Conservation (phyloP, 2,329 filamentous ascomycete genomes). For the Cladosporium colombiae region DNA sequence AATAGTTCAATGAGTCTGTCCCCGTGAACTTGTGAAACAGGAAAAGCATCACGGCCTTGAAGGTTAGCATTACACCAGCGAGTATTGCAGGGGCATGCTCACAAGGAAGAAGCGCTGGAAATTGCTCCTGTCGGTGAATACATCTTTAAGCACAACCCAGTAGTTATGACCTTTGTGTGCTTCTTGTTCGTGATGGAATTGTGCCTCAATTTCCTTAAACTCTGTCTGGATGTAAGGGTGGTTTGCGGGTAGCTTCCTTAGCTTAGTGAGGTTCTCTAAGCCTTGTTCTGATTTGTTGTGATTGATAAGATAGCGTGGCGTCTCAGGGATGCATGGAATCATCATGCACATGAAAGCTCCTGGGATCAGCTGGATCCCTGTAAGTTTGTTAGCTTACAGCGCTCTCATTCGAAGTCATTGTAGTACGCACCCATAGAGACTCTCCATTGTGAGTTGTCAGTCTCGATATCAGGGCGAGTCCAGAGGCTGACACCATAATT, state of each 20-base stretch:
- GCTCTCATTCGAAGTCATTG: too few species aligned
- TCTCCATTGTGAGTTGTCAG: slow-evolving; percentile 23
- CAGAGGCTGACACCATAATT: slow-evolving; percentile 25
- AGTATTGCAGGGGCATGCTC: too few species aligned
- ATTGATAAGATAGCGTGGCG: slow-evolving; percentile 24
- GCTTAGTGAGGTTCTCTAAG: slow-evolving; percentile 23
- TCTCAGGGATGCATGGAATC: slow-evolving; percentile 26
- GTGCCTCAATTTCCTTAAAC: slow-evolving; percentile 28
- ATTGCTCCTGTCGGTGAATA: slow-evolving; percentile 22
- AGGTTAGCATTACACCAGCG: too few species aligned
- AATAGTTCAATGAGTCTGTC: slow-evolving; percentile 24
- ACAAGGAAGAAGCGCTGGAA: slow-evolving; percentile 24
- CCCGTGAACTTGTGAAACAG: slow-evolving; percentile 27
- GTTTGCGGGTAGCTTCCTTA: slow-evolving; percentile 27
- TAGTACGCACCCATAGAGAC: slow-evolving; percentile 20
- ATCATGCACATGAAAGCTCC: slow-evolving; percentile 25
- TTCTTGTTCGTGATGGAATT: slow-evolving; percentile 27
- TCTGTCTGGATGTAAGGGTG: slow-evolving; percentile 29
- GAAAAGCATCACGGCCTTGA: slow-evolving; percentile 22
- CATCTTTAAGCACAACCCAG: slow-evolving; percentile 23
- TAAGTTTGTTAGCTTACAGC: neutral
- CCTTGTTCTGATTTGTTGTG: slow-evolving; percentile 22
- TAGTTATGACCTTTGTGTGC: slow-evolving; percentile 24
- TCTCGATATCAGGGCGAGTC: slow-evolving; percentile 16
- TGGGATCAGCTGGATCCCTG: slow-evolving; percentile 25